These are phyloP conservation scores for Collybia sp. DNA, from an alignment of 768 basidiomycete genomes.

Conservation along the genomic window DNA sequence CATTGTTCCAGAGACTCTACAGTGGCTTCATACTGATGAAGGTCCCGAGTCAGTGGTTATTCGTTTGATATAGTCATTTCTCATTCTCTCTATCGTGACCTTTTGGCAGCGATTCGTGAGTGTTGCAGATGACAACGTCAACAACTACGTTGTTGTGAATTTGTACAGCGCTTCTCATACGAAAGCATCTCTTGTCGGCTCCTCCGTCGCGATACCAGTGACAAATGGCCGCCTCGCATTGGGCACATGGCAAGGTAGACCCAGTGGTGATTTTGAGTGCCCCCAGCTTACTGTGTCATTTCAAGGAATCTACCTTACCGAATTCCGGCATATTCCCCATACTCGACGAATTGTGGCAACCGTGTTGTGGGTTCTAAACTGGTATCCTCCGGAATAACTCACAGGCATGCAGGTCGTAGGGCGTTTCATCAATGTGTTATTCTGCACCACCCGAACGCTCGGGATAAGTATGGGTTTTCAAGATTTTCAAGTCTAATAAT, in stretches of 20 bases:
- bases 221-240: conserved; percentile 72
- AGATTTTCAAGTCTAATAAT: too few relatives aligned
- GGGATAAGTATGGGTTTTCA: too few relatives aligned
- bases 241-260: conserved; percentile 88
- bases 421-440: too few relatives aligned
- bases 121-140: conserved; percentile 3
- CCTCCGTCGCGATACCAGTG: conserved; percentile 80
- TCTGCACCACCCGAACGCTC: too few relatives aligned
- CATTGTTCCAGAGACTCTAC: conserved; percentile 79
- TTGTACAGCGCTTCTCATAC: conserved; percentile 77
- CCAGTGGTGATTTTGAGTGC: not conserved
- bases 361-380: conserved; percentile 50
- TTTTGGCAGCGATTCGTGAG: conserved; percentile 68
- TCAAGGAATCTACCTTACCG: conserved; percentile 80
- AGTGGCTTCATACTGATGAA: conserved; percentile 88
- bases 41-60: conserved; percentile 71
- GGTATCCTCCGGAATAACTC: too few relatives aligned
- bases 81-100: conserved; percentile 3
- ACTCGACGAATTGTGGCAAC: conserved; percentile 74
- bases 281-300: not conserved
- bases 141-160: too few relatives aligned
- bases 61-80: conserved; percentile 1
- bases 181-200: conserved; percentile 82
- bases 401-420: too few relatives aligned
- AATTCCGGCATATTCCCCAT: conserved; percentile 72